Percentiles rank a stretch among this genome's conserved stretches.
Evolutionary conservation across 1,284 basidiomycete genomes (phyloP).

Genomic region (Naganishia cerealis): DNA sequence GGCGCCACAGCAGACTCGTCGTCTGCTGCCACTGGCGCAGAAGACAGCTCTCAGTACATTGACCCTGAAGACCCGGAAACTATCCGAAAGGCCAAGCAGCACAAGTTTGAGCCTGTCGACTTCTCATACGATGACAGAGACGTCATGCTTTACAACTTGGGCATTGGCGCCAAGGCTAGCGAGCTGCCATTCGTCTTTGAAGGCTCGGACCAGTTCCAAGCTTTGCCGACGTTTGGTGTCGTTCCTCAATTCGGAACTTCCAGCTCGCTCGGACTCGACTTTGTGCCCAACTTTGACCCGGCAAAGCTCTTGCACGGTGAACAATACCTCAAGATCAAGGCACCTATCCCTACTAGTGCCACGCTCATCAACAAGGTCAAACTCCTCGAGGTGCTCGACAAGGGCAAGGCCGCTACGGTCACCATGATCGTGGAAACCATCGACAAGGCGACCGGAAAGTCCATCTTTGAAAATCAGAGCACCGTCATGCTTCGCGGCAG

Average conservation of each 20-base stretch:
- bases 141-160: conserved; percentile 92
- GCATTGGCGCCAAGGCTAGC: conserved; percentile 88
- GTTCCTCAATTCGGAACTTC: conserved; percentile 81
- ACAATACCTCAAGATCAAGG: conserved; percentile 88
- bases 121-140: conserved; percentile 84
- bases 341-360: conserved; percentile 79
- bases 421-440: conserved; percentile 75
- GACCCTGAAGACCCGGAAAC: conserved; percentile 82
- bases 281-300: conserved; percentile 62
- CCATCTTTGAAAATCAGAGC: conserved; percentile 88
- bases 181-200: conserved; percentile 92
- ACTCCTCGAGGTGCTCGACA: conserved; percentile 56
- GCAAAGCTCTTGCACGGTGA: conserved; percentile 74
- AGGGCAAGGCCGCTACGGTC: conserved; percentile 85
- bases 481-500: conserved; percentile 91
- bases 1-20: conserved; percentile 5
- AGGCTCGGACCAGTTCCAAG: conserved; percentile 76
- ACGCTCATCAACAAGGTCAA: conserved; percentile 74
- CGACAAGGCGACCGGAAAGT: conserved; percentile 73
- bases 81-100: conserved; percentile 79
- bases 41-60: conserved; percentile 59
- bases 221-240: conserved; percentile 91
- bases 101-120: conserved; percentile 60
- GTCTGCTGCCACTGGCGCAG: conserved; percentile 51
- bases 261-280: conserved; percentile 69